phyloP scores from a whole-genome alignment of 139 green algal species.

The Tetraselmis striata region DNA sequence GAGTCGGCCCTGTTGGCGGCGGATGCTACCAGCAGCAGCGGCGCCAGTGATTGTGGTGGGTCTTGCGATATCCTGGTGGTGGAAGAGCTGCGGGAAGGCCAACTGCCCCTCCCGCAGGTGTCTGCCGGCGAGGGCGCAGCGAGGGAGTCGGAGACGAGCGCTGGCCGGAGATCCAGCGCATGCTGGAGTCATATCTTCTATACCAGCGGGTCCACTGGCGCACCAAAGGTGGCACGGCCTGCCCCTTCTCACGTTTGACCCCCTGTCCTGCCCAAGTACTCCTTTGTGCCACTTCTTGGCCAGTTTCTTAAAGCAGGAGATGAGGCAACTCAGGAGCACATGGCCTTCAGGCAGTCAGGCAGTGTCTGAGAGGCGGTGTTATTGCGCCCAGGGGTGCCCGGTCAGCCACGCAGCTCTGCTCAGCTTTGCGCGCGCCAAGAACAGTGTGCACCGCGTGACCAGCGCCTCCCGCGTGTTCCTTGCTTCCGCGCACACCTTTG shows the following conservation, averaged over 20 bases:
- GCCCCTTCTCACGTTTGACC: too few species aligned
- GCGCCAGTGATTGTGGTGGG: too few species aligned
- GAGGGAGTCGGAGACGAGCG: too few species aligned
- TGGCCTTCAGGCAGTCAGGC: too few species aligned
- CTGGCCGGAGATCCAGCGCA: too few species aligned
- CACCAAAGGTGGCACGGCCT: neutral
- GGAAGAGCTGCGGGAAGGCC: neutral
- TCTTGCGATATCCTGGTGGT: neutral
- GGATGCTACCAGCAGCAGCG: neutral
- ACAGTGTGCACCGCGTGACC: neutral
- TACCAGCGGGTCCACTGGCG: neutral
- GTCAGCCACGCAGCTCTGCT: neutral
- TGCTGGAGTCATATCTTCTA: neutral
- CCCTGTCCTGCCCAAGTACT: too few species aligned
- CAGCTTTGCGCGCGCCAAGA: neutral
- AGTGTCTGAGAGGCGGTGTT: too few species aligned
- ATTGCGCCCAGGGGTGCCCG: neutral
- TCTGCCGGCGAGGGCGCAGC: too few species aligned
- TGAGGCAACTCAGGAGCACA: too few species aligned
- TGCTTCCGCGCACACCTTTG: conserved; percentile 1
- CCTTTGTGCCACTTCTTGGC: too few species aligned
- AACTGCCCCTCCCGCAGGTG: too few species aligned
- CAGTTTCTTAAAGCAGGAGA: too few species aligned
- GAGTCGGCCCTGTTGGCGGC: neutral
- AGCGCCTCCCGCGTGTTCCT: conserved; percentile 1